Conservation (phyloP, 2,329 filamentous ascomycete species). For the Madurella mycetomatis region DNA sequence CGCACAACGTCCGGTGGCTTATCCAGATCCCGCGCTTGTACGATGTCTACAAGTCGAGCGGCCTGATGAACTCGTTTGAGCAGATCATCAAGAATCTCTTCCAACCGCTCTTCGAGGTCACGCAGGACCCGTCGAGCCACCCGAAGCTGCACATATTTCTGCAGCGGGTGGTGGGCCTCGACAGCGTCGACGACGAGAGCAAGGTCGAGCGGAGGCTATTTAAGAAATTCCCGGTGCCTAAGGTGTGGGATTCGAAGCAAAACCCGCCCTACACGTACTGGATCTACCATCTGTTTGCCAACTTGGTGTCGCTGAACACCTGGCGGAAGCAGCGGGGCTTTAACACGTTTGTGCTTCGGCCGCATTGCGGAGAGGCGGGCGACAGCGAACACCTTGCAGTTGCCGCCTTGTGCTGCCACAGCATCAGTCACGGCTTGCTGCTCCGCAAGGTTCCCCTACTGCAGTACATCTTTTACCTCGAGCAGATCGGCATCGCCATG, state of each 20-base stretch:
- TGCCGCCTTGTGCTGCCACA: constrained; percentile 87
- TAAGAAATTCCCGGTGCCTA: constrained; percentile 89
- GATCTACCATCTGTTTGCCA: constrained; percentile 96
- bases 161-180: constrained; percentile 92
- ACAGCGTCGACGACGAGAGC: constrained; percentile 97
- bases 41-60: constrained; percentile 89
- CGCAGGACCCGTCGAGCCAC: constrained; percentile 77
- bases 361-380: constrained; percentile 94
- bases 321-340: constrained; percentile 90
- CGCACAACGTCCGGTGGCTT: constrained; percentile 95
- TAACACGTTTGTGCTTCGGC: constrained; percentile 89
- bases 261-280: constrained; percentile 99
- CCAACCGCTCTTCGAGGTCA: constrained; percentile 90
- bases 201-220: constrained; percentile 93
- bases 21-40: constrained; percentile 92
- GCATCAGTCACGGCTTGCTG: constrained; percentile 90
- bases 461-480: constrained; percentile 96
- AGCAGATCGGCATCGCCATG: constrained; percentile 98
- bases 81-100: constrained; percentile 89
- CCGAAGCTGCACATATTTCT: constrained; percentile 93
- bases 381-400: constrained; percentile 95
- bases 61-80: constrained; percentile 83
- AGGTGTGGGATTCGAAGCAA: constrained; percentile 83
- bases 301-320: constrained; percentile 85
- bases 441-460: constrained; percentile 90